phyloP scores from a whole-genome alignment of 1,284 basidiomycete species.

The Moesziomyces parantarcticus region DNA sequence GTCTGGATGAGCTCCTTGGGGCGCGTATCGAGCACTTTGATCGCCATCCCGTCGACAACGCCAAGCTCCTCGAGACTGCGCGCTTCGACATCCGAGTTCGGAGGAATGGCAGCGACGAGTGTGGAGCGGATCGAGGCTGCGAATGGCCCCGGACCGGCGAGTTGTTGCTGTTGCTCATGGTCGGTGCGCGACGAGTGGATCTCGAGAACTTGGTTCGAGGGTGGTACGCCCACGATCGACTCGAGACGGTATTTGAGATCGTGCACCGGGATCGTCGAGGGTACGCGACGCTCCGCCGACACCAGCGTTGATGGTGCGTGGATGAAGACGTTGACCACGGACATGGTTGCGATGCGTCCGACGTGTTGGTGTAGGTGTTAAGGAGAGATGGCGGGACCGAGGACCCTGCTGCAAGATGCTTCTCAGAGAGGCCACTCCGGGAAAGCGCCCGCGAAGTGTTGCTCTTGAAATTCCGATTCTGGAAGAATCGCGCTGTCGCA shows the following conservation, averaged over 20 bases:
- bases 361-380: neutral
- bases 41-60: constrained; percentile 75
- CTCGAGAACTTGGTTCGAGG: constrained; percentile 60
- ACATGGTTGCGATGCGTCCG: constrained; percentile 32
- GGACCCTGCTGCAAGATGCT: too few species aligned
- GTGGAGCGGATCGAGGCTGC: constrained; percentile 69
- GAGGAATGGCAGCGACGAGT: constrained; percentile 70
- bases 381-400: neutral
- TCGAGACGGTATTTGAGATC: constrained; percentile 80
- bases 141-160: constrained; percentile 24
- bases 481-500: neutral
- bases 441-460: constrained; percentile 1
- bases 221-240: constrained; percentile 86
- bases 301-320: constrained; percentile 54
- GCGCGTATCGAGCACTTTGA: constrained; percentile 74
- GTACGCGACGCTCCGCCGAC: constrained; percentile 53
- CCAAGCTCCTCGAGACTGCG: constrained; percentile 80
- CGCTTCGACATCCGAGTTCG: constrained; percentile 75
- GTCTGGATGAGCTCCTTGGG: constrained; percentile 76
- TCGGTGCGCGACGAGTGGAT: constrained; percentile 71
- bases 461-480: neutral
- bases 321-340: constrained; percentile 53
- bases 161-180: constrained; percentile 42
- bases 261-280: constrained; percentile 37
- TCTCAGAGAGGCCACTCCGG: constrained; percentile 1